phyloP scores from a whole-genome alignment of 2,329 filamentous ascomycete genomes.

The Sclerotinia borealis region DNA sequence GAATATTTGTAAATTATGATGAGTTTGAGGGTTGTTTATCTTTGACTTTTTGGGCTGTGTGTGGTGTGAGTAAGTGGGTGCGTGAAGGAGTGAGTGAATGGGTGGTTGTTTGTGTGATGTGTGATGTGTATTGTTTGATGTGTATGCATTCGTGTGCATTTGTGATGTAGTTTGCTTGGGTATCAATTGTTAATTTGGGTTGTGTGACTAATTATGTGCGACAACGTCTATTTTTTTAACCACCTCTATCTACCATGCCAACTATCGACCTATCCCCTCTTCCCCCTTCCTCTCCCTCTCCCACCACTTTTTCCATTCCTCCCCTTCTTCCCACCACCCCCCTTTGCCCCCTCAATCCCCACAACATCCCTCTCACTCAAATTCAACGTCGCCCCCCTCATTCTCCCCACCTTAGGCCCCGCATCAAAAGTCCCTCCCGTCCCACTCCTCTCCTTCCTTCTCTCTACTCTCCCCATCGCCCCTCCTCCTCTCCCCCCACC shows the following conservation, averaged over 20 bases:
- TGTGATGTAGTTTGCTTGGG: background rate
- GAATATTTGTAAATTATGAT: constrained; percentile 1
- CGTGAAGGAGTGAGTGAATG: background rate
- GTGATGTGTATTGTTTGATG: background rate
- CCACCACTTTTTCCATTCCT: constrained; percentile 25
- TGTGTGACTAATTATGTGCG: background rate
- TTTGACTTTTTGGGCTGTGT: background rate
- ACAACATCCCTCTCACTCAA: constrained; percentile 72
- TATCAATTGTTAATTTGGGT: background rate
- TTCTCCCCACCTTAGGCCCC: constrained; percentile 71
- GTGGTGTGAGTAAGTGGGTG: too few species aligned
- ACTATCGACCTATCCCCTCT: background rate
- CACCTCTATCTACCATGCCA: background rate
- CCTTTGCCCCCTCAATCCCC: constrained; percentile 55
- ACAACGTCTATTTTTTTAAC: background rate
- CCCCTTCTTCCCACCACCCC: constrained; percentile 32
- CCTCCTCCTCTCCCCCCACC: constrained; percentile 35
- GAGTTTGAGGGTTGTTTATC: background rate
- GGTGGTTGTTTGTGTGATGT: background rate
- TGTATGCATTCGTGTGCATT: background rate
- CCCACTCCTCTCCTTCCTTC: constrained; percentile 36
- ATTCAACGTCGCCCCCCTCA: constrained; percentile 67
- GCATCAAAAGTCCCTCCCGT: constrained; percentile 59
- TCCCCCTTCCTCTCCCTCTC: background rate
- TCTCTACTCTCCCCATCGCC: constrained; percentile 46